Evolutionary conservation across 2,329 filamentous ascomycete genomes (phyloP), one percentile per base, ranked within the genome.

Genomic region (Chlorencoelia australis): DNA sequence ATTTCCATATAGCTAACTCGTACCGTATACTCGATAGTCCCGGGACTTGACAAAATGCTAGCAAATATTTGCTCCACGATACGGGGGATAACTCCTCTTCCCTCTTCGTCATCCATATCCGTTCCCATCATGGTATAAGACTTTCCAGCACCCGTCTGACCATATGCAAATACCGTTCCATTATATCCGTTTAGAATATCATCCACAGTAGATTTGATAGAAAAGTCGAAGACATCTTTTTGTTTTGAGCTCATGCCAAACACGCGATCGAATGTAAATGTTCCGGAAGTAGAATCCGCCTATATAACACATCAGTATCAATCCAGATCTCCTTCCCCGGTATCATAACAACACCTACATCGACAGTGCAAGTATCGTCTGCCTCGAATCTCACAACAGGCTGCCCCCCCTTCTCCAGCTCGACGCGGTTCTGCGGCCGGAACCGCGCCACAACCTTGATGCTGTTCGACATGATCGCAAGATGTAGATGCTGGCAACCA

Each of bases 1-100:
- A 98, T 96, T 64, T 98, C 91, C 88, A 98, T 95, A 64, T 96
- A 96, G 62, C 87, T 94, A 56, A 96, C 89, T 39, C 88, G 79
- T 35, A 98, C 89, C n/a, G 88, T 96, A 62, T 96, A 96, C 63
- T 96, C 91, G 59, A 96, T 95, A 49, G 85, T 94, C 53, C 79
- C 79, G 28, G 89, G 85, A 52, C 87, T 94, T 15, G 83, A 78
- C 64, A 95, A 71, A 60, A 96, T 96, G 63, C 84, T 94, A 51
- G 83, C 80, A 59, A 96, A 96, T 58, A 96, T 95, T 65, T 96
- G 89, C 64, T 96, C 86, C 50, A 95, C 82, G 50, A 96, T 96
- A 54, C 91, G 82, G 33, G 91, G 91, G 51, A 95, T 96, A 45
- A 98, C 88, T 70, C 91, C 91, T 59, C 88, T 85, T 48, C 80